phyloP scores from a whole-genome alignment of 2,329 filamentous ascomycete species.

The Fusarium albidum region DNA sequence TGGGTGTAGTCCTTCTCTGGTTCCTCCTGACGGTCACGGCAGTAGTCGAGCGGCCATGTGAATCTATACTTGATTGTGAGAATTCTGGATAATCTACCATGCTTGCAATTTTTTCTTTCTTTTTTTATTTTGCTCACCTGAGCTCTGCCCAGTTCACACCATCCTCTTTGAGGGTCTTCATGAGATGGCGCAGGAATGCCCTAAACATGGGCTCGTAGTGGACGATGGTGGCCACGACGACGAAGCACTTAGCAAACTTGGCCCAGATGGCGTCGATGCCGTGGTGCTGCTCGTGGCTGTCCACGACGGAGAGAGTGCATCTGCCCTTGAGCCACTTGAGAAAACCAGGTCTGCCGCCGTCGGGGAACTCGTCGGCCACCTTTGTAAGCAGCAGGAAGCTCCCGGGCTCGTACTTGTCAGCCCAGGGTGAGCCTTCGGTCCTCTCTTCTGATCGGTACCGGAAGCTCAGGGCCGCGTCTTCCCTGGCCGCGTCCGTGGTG shows the following conservation, averaged over 20 bases:
- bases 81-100: too few species aligned
- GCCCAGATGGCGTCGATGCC: conserved; percentile 85
- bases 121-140: conserved; percentile 55
- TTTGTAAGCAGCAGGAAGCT: conserved; percentile 65
- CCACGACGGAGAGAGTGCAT: conserved; percentile 74
- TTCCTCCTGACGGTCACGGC: conserved; percentile 67
- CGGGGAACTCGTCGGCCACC: conserved; percentile 78
- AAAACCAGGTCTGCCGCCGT: conserved; percentile 76
- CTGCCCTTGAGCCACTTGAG: conserved; percentile 78
- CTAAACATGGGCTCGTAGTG: conserved; percentile 93
- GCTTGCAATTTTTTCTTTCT: too few species aligned
- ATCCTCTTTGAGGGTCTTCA: conserved; percentile 77
- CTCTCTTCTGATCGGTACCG: conserved; percentile 60
- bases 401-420: conserved; percentile 64
- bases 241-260: conserved; percentile 81
- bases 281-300: conserved; percentile 81
- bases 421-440: conserved; percentile 69
- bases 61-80: conserved; percentile 56
- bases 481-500: conserved; percentile 58
- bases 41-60: conserved; percentile 77
- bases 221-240: conserved; percentile 75
- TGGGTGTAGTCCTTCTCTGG: conserved; percentile 73
- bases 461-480: conserved; percentile 68
- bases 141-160: conserved; percentile 88
- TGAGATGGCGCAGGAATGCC: conserved; percentile 74